Evolutionary conservation across 1,139 yeast species (phyloP), one percentile per base, ranked within the genome.

Genomic region (Yamadazyma oceani): DNA sequence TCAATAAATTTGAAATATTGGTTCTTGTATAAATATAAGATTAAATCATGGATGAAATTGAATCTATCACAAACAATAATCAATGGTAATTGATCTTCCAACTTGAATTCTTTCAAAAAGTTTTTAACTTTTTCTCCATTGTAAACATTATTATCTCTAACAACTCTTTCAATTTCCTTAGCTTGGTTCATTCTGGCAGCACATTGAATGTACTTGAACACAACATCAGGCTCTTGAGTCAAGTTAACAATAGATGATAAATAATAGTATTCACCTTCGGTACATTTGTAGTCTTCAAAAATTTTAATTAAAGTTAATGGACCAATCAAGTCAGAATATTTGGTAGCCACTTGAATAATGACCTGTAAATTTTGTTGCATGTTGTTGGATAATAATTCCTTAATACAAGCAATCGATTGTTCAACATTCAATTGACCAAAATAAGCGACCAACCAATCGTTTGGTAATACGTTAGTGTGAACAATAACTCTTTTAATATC

Each of bases 91-190:
- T 94, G 99, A 58, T 94, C 97, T 44, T 90, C 94, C 50, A 92
- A 76, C 57, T 87, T 82, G 49, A 90, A 88, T 62, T 94, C 98
- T 66, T 92, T 92, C 69, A 92, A 78, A 65, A 86, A 92, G 69
- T 92, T 94, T 73, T 92, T 94, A 42, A 94, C 97, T 67, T 90
- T 90, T 62, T 92, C 98, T 45, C 97, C 95, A 60, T 89, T 92
- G 66, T 90, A 94, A 43, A 87, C 92, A 51, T 82, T 86, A 70
- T 92, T 92, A 60, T 89, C 96, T 62, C 95, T 83, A 36, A 90
- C 97, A 49, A 92, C 80, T 62, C 98, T 82, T 70, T 94, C 98
- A 54, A 92, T 88, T 68, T 92, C 99, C 56, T 86, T 85, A 58
- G 79, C 75, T 69, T 94, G 98, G 46, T 90, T 90, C 64, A 87